Base-by-base conservation (phyloP, 192 early-diverging fungal species). In the Umbelopsis vinacea region DNA sequence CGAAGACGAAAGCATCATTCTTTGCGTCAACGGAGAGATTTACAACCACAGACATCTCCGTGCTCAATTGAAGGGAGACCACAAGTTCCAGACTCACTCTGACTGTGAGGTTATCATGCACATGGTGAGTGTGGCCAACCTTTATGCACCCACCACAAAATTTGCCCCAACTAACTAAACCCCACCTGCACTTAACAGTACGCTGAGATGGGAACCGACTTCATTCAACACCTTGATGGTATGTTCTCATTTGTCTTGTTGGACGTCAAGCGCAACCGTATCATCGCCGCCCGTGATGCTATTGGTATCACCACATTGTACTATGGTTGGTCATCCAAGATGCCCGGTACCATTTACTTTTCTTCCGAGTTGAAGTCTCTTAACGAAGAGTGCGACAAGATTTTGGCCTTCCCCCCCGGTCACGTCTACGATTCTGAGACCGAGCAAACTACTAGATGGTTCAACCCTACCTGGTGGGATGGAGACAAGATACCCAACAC, bases 291-390 rank as follows among this genome's bases (percentile, higher is more conserved):
- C 24, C 93, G 97, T 74, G 97, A 99, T 75, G 95, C 96, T 68
- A 93, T 99, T 79, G 97, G 97, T 74, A 96, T 99, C 86, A 98
- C 97, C 73, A 97, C 97, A 33, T 84, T 99, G 45, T 99, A 99
- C 87, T 91, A 94, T 72, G 97, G 97, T 22, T 96, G 92, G 86
- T 88, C 89, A 69, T 85, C 86, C 52, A 85, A 86, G 37, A 88
- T 89, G 76, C 96, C 96, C 71, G 90, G 89, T 69, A 95, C 95
- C 7, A 85, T 96, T 50, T 99, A 94, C 82, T 94, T 99, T 73
- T 82, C 96, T 23, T 96, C 94, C 1, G 97, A 99, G 76, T 90
- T 99, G 84, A 99, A 99, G 88, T 86, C 92, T 23, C 85, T 99
- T 46, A 92, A 96, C 84, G 96, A 99, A 72, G 95, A 98, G 75